A percentile compares a stretch with the other conserved stretches of the same genome.
These are phyloP conservation scores for Gentiana dahurica DNA, from an alignment of 257 asterid species.

Conservation along the genomic window DNA sequence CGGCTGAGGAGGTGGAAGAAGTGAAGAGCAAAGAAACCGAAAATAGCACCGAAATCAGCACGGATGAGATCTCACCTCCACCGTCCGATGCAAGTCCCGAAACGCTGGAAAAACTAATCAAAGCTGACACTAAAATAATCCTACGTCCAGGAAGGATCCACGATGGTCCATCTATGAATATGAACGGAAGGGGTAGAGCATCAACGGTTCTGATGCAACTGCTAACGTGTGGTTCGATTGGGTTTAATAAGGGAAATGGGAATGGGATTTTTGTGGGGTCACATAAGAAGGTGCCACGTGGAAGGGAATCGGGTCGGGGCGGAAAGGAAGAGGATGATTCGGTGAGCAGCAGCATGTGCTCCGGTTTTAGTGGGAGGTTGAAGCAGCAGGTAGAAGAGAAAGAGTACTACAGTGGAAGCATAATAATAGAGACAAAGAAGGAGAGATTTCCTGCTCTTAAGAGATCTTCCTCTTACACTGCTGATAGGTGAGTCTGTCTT, in stretches of 20 bases:
- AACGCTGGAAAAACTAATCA: conserved; percentile 59
- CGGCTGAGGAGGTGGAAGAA: background rate
- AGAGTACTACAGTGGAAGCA: conserved; percentile 66
- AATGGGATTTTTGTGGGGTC: conserved; percentile 33
- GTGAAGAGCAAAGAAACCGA: background rate
- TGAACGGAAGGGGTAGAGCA: conserved; percentile 24
- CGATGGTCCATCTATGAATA: conserved; percentile 19
- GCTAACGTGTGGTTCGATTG: conserved; percentile 61
- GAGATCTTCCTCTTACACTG: conserved; percentile 75
- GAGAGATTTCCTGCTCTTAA: conserved; percentile 37
- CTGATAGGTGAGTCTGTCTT: conserved; percentile 38
- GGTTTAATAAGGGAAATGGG: conserved; percentile 50
- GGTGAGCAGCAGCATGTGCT: conserved; percentile 18
- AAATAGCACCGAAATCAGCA: conserved; percentile 17
- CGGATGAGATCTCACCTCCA: conserved; percentile 55
- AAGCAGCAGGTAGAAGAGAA: conserved; percentile 38
- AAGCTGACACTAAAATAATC: conserved; percentile 41
- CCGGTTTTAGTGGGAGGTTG: conserved; percentile 15
- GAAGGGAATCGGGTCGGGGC: conserved; percentile 26
- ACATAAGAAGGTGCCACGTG: conserved; percentile 60
- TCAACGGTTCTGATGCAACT: conserved; percentile 70
- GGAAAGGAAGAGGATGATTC: conserved; percentile 16
- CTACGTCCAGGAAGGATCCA: conserved; percentile 15
- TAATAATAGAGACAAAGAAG: conserved; percentile 49
- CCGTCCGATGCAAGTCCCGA: conserved; percentile 88